Percentiles rank a stretch among this genome's conserved stretches.
These are phyloP conservation scores for Trichoderma atrobrunneum DNA, from an alignment of 2,329 filamentous ascomycete genomes.

Conservation along the genomic window DNA sequence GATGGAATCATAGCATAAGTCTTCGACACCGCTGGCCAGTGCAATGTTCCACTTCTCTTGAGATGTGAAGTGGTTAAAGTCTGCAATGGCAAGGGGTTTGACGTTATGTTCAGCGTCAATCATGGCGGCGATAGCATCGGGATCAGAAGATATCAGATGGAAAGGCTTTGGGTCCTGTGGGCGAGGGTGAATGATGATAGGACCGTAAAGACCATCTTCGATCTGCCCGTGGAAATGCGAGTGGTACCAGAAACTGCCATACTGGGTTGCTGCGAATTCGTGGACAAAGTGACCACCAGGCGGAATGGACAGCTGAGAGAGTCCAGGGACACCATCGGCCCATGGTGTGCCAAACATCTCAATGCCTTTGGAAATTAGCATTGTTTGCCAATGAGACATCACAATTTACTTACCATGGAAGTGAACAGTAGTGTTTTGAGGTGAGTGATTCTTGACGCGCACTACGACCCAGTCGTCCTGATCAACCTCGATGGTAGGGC, in stretches of 20 bases:
- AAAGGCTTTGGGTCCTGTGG: slow-evolving; percentile 43
- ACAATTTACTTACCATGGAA: slow-evolving; percentile 41
- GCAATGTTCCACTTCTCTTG: slow-evolving; percentile 45
- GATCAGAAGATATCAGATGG: slow-evolving; percentile 40
- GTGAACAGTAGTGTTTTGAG: slow-evolving; percentile 48
- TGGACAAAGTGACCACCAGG: slow-evolving; percentile 50
- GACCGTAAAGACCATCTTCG: slow-evolving; percentile 58
- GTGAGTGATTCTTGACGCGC: slow-evolving; percentile 45
- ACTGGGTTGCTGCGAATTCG: slow-evolving; percentile 52
- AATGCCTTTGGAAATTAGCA: slow-evolving; percentile 34
- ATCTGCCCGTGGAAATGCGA: slow-evolving; percentile 55
- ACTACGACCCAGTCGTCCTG: slow-evolving; percentile 51
- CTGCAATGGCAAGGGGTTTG: slow-evolving; percentile 51
- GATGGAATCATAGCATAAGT: slow-evolving; percentile 58
- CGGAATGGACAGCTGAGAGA: slow-evolving; percentile 52
- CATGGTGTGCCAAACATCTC: slow-evolving; percentile 53
- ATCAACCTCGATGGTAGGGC: slow-evolving; percentile 53
- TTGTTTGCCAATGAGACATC: neutral
- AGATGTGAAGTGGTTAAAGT: slow-evolving; percentile 56
- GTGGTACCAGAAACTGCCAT: slow-evolving; percentile 62
- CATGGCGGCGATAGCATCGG: slow-evolving; percentile 43
- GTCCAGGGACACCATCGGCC: slow-evolving; percentile 59
- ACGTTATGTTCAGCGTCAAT: slow-evolving; percentile 46
- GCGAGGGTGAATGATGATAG: slow-evolving; percentile 49
- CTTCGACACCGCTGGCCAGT: slow-evolving; percentile 44